A percentile compares a stretch with the other conserved stretches of the same genome.
phyloP scores from a whole-genome alignment of 2,329 filamentous ascomycete genomes.

The Claviceps purpurea region DNA sequence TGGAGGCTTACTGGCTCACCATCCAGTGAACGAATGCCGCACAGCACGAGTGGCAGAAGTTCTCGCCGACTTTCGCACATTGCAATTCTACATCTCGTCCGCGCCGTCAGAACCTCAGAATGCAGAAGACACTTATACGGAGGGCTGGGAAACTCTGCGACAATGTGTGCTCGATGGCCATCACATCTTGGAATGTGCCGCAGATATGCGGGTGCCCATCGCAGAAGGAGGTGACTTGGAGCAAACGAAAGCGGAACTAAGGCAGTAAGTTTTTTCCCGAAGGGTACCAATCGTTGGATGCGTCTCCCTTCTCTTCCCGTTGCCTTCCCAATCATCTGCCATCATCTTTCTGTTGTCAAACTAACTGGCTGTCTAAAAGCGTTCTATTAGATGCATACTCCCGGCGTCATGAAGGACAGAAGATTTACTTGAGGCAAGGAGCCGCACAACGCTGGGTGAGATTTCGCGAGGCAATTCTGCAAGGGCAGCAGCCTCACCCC shows the following conservation, averaged over 20 bases:
- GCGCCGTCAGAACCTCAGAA: slow-evolving; percentile 40
- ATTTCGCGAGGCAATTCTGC: slow-evolving; percentile 38
- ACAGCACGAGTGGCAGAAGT: slow-evolving; percentile 47
- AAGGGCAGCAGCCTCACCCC: slow-evolving; percentile 34
- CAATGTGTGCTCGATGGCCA: slow-evolving; percentile 51
- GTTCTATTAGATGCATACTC: slow-evolving; percentile 47
- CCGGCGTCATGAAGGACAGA: slow-evolving; percentile 49
- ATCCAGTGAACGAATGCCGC: slow-evolving; percentile 45
- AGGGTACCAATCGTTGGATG: neutral
- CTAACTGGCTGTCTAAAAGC: slow-evolving; percentile 21
- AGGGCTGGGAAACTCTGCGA: slow-evolving; percentile 48
- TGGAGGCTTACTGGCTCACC: neutral
- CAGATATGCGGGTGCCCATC: slow-evolving; percentile 45
- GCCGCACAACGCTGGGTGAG: slow-evolving; percentile 48
- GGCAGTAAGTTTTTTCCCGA: slow-evolving; percentile 33
- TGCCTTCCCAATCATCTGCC: no score
- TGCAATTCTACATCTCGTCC: slow-evolving; percentile 49
- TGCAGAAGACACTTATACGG: slow-evolving; percentile 47
- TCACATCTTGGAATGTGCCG: slow-evolving; percentile 50
- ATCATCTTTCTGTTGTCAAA: neutral
- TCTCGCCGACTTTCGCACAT: slow-evolving; percentile 45
- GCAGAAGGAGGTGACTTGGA: slow-evolving; percentile 41
- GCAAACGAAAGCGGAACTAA: slow-evolving; percentile 48
- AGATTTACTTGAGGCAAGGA: slow-evolving; percentile 48
- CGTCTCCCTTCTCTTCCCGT: neutral